Base-by-base conservation (phyloP, 345 rosid genomes). In the Populus simonii region DNA sequence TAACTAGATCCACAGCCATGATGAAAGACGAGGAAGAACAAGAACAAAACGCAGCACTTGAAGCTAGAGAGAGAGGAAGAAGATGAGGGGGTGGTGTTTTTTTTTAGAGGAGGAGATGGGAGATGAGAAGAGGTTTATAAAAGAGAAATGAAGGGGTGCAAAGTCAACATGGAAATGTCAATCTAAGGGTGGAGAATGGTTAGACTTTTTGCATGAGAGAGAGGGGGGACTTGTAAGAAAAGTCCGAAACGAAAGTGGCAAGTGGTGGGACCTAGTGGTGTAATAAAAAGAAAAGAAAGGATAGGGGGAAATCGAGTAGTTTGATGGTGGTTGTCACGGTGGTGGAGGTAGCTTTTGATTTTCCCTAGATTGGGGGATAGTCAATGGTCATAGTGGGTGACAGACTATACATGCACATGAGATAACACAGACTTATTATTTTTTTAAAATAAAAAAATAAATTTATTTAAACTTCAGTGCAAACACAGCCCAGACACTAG, bases 111-210 rank as follows among this genome's bases (percentile, higher is more conserved):
- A 59, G 27, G 23, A 9, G 29, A 23, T n/a, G 65, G 29, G 65
- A 59, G 65, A 23, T 22, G 65, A 23, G 27, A 0, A 4, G 65
- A 25, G 9, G 65, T 8, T 59, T 59, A 59, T 59, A 59, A 59
- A 59, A 59, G 15, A 57, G 16, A 59, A 59, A 59, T 9, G 65
- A 25, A n/a, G 29, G 11, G 29, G 2, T 59, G 15, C 27, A n/a
- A 59, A 59, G 65, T 59, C 65, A 59, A 59, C 65, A 23, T 59
- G 1, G 65, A 59, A 59, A 59, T 59, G 65, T 59, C 29, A 59
- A 59, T 59, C 65, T 23, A 59, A 59, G 65, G 65, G 65, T 59
- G 65, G 65, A 59, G 65, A 59, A n/a, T 59, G 65, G 65, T 59
- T 59, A 0, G 65, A 23, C 65, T 59, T 59, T 20, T n/a, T 59